Base-by-base conservation (phyloP, 108 stramenopile genomes). In the Aurantiochytrium sp. region DNA sequence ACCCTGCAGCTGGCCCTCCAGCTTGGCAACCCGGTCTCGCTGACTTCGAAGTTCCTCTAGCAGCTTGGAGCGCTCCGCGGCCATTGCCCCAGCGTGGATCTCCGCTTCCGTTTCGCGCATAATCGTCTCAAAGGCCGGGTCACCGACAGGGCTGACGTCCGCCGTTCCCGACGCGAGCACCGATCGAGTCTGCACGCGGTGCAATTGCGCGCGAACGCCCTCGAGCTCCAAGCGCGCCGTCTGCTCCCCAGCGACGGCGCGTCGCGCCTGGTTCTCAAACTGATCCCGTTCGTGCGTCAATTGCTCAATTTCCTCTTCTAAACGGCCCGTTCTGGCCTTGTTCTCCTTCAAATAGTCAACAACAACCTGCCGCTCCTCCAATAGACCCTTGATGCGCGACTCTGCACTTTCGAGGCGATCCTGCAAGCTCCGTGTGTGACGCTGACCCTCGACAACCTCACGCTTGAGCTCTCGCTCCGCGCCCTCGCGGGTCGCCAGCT, bases 341-440 rank as follows among this genome's bases (percentile, higher is more conserved):
- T 47, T 53, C n/a, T 83, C 76, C 51, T 83, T 83, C 25, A 83
- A 53, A 83, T 83, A 83, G 49, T 83, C 76, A n/a, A 83, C 19
- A 8, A 83, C 51, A 6, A 83, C 76, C 51, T 83, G 76, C 14
- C 76, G 76, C 51, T 83, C 76, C 23, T 83, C 76, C 6, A 83
- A 35, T 6, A 83, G 76, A 47, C 28, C 76, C 25, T 47, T 83
- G 12, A 83, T 35, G 45, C 51, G 76, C n/a, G 19, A 6, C 23
- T 83, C 49, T 6, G 76, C 76, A 12, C 28, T 53, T 12, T 83
- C 76, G n/a, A 83, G 28, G 6, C 49, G 51, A 21, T 83, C 51
- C 49, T 83, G 49, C 10, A 83, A 18, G 19, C 10, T 21, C 8
- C 64, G 64, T 10, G 25, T 28, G 42, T 69, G 64, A 16, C 4